Percentiles rank a stretch among this genome's conserved stretches.
These are phyloP conservation scores for Fonsecaea nubica DNA, from an alignment of 2,329 filamentous ascomycete genomes.

Conservation along the genomic window DNA sequence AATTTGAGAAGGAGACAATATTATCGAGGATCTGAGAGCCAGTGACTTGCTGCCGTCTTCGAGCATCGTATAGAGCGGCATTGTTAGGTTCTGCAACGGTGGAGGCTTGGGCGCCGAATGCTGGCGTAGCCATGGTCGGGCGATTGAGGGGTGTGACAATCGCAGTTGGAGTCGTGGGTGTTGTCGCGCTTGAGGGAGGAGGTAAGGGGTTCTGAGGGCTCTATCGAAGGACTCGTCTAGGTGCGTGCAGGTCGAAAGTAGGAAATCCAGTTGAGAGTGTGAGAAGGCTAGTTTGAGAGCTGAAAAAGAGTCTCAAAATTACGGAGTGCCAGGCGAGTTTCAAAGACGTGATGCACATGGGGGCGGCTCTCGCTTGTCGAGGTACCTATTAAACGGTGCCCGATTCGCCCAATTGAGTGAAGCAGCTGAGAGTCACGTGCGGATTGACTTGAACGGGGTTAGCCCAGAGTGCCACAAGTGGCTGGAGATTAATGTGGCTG, in stretches of 20 bases:
- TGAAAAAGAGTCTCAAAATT: constrained; percentile 1
- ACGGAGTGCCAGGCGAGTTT: constrained; percentile 12
- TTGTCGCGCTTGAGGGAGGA: not conserved
- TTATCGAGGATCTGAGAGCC: constrained; percentile 81
- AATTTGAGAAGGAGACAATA: constrained; percentile 96
- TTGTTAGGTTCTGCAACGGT: constrained; percentile 50
- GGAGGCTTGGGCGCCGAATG: constrained; percentile 49
- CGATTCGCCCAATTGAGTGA: constrained; percentile 9
- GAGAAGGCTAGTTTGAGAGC: constrained; percentile 2
- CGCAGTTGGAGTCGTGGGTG: not conserved
- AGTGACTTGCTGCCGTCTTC: constrained; percentile 53
- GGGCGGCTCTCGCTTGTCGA: not conserved
- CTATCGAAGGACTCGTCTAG: not conserved
- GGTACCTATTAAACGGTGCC: constrained; percentile 1
- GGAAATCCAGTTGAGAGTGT: not conserved
- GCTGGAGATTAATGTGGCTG: not conserved
- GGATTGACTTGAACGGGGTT: not conserved
- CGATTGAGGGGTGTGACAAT: constrained; percentile 23
- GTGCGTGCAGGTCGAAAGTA: not conserved
- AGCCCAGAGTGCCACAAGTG: not conserved
- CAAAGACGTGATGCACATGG: constrained; percentile 6
- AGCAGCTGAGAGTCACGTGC: not conserved
- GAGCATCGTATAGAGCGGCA: constrained; percentile 53
- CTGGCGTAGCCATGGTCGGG: constrained; percentile 49
- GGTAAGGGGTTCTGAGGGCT: not conserved